phyloP scores from a whole-genome alignment of 2,329 filamentous ascomycete species.

The Fusarium cyanostomum region DNA sequence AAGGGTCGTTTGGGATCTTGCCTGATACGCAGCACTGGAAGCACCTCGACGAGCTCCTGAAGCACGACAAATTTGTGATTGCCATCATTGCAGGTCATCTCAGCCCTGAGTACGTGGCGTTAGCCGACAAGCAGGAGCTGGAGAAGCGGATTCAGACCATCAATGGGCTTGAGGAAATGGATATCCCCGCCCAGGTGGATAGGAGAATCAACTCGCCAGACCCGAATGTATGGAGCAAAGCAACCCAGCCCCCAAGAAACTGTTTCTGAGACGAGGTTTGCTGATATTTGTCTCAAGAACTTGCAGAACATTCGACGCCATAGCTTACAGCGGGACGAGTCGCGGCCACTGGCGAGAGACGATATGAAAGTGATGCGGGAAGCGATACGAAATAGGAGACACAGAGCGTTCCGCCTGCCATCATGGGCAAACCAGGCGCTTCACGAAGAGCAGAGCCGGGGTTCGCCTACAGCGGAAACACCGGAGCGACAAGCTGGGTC shows the following conservation, averaged over 20 bases:
- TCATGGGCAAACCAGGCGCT: constrained; percentile 47
- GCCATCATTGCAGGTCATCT: constrained; percentile 43
- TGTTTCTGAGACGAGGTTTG: constrained; percentile 1
- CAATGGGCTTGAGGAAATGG: constrained; percentile 36
- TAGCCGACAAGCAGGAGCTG: constrained; percentile 40
- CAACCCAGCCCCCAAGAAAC: neutral
- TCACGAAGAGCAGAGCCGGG: constrained; percentile 24
- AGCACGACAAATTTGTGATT: constrained; percentile 45
- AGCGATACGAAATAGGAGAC: constrained; percentile 45
- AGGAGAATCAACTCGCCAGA: constrained; percentile 38
- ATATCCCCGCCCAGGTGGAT: constrained; percentile 40
- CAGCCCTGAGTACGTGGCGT: constrained; percentile 43
- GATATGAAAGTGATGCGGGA: constrained; percentile 49
- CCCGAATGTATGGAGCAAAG: constrained; percentile 46
- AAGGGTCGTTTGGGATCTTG: constrained; percentile 42
- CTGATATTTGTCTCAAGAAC: constrained; percentile 43
- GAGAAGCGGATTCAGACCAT: constrained; percentile 40
- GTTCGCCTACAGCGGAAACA: constrained; percentile 15
- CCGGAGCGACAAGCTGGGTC: constrained; percentile 6
- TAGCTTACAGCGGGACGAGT: constrained; percentile 15
- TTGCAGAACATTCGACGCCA: constrained; percentile 44
- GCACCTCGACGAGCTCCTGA: constrained; percentile 41
- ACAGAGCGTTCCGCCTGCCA: constrained; percentile 41
- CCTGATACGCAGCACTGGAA: constrained; percentile 50
- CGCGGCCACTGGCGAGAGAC: constrained; percentile 34